Evolutionary conservation across 495 filamentous ascomycete species (phyloP), one percentile per base, ranked within the genome.

Genomic region (Melanomma pulvis-pyrius): DNA sequence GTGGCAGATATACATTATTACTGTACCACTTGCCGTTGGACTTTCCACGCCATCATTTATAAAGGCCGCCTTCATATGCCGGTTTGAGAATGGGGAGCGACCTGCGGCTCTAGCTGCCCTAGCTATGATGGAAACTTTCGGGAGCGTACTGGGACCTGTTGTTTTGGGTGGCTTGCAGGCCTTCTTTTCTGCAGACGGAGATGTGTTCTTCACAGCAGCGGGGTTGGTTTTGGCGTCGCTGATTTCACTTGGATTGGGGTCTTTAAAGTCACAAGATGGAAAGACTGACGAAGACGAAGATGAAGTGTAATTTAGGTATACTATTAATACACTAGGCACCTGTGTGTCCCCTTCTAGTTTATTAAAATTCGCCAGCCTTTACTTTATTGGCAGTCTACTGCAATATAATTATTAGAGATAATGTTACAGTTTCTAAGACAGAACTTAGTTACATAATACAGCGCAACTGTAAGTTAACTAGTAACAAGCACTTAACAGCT

Each of bases 111-210:
- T 64, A 1, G 61, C 52, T 22, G 50, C 61, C 4, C 22, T 64
- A 8, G 39, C 61, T 2, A 48, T 48, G 26, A 57, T 64, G 61
- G 61, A 64, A 26, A 49, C 39, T 2, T 24, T 64, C 1, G 61
- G 61, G 4, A 64, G 61, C 30, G 52, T 64, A 17, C 61, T 64
- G 7, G 61, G 61, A 7, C 61, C 61, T 11, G 22, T 64, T n/a
- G 15, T 64, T 1, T 34, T 64, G 15, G 61, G 61, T 34, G 30
- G 61, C 1, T 4, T 49, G 6, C 60, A 63, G 49, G 54, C 12
- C 24, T 28, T 13, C 21, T 46, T 34, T 13, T 28, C 41, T n/a
- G n/a, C n/a, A 54, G 15, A 19, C 22, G 21, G 11, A 22, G 9
- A 2, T 3, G 48, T 51, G 3, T 51, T 51, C 26, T 13, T 51